Evolutionary conservation across 345 rosid species (phyloP), one percentile per base, ranked within the genome.

Genomic region (Linum trigynum): DNA sequence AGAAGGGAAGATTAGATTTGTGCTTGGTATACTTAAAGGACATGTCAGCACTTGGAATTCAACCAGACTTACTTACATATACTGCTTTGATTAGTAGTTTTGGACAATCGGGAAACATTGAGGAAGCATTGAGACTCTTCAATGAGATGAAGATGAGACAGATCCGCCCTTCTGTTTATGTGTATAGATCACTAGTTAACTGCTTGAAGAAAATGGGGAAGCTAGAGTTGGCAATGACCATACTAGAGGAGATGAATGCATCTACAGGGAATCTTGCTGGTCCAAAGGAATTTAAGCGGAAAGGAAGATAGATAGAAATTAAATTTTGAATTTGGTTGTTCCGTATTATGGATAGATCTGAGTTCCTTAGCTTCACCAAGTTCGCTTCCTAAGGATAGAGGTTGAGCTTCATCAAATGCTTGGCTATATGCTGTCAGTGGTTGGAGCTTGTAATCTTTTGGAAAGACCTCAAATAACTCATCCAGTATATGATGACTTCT

Each of bases 51-150:
- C 62, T 73, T 59, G 87, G 90, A 57, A 67, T 84, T 55, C 79
- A 76, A 63, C 85, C 90, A 0, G 96, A 91, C 81, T 78, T 91
- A 76, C 94, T 91, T 51, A 85, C 92, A 17, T 91, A 86, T 70
- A 87, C 87, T 2, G 91, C 95, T 37, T 68, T 85, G 71, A 89
- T 91, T 69, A 85, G 84, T 68, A 57, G 85, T 62, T 81, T 89
- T 70, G 96, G 96, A 63, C 85, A 85, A 41, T 80, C 89, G 0
- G 96, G 95, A 70, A 83, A 91, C 48, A 42, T 72, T 39, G 78
- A 84, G 68, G 85, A 76, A 69, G 74, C 92, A 1, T 39, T 85
- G 71, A 83, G 83, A 73, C 87, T 87, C 66, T 85, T 91, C 58
- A 72, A 65, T 37, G 89, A 91, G 74, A 89, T 91, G 96, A 91